phyloP scores from a whole-genome alignment of 306 rosid species.

The Benincasa hispida region DNA sequence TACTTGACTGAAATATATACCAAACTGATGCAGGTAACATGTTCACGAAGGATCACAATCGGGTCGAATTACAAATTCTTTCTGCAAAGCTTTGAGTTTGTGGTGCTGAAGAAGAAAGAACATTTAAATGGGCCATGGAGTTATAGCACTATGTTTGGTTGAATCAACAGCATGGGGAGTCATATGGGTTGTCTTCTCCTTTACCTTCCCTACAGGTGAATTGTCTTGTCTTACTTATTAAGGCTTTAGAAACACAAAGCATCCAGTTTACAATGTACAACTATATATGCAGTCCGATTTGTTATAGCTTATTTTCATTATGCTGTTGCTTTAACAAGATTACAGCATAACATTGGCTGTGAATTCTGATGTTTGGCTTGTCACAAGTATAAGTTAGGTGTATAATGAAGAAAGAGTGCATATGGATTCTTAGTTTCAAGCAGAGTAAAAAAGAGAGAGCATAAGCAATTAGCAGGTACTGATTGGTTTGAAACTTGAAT shows the following conservation, averaged over 20 bases:
- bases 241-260: background rate
- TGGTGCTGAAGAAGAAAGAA: slow-evolving; percentile 15
- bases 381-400: background rate
- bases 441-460: background rate
- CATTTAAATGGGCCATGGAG: slow-evolving; percentile 18
- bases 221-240: slow-evolving; percentile 1
- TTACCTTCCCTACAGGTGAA: background rate
- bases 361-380: background rate
- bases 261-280: background rate
- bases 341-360: background rate
- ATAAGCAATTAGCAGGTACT: background rate
- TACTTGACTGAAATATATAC: slow-evolving; percentile 15
- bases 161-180: slow-evolving; percentile 27
- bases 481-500: background rate
- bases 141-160: slow-evolving; percentile 15
- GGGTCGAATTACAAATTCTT: background rate
- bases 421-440: background rate
- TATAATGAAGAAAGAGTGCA: background rate
- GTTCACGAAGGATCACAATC: background rate
- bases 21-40: slow-evolving; percentile 8
- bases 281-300: background rate
- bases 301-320: background rate
- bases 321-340: background rate
- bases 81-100: slow-evolving; percentile 8
- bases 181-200: slow-evolving; percentile 44